A percentile compares a stretch with the other conserved stretches of the same genome.
These are phyloP conservation scores for Chaetomium tenue DNA, from an alignment of 495 filamentous ascomycete species.

Conservation along the genomic window DNA sequence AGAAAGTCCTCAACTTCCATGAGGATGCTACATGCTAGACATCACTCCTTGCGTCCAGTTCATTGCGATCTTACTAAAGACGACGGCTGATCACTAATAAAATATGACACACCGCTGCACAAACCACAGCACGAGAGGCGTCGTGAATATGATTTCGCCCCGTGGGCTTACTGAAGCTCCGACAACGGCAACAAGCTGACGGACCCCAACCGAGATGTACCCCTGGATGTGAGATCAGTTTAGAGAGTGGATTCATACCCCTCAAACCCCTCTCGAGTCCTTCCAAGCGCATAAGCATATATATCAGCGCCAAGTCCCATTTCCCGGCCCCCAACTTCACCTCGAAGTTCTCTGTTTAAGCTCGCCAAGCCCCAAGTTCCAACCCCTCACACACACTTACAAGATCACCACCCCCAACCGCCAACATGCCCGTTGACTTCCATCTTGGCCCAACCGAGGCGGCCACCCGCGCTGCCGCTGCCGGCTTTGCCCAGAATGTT, in stretches of 20 bases:
- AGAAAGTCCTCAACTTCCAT: too few species aligned
- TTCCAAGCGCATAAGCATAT: too few species aligned
- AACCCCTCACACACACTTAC: background rate
- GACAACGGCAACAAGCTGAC: background rate
- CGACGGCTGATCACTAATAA: background rate
- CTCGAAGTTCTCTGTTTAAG: background rate
- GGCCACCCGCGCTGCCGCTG: constrained; percentile 37
- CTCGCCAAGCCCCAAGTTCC: background rate
- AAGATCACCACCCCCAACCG: background rate
- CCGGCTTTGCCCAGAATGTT: constrained; percentile 37
- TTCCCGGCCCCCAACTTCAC: too few species aligned
- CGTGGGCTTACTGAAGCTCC: background rate
- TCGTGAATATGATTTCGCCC: background rate
- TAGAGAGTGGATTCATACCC: background rate
- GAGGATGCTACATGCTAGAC: too few species aligned
- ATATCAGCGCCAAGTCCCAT: too few species aligned
- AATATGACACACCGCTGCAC: background rate
- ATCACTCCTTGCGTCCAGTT: background rate
- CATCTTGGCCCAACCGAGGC: constrained; percentile 39
- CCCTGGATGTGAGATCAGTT: background rate
- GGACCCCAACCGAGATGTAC: background rate
- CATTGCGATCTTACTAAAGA: background rate
- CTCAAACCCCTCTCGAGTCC: background rate
- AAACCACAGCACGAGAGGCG: background rate
- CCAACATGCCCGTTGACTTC: constrained; percentile 43